A percentile compares a stretch with the other conserved stretches of the same genome.
These are phyloP conservation scores for Paramecium biaurelia DNA, from an alignment of 73 alveolate genomes.

Conservation along the genomic window DNA sequence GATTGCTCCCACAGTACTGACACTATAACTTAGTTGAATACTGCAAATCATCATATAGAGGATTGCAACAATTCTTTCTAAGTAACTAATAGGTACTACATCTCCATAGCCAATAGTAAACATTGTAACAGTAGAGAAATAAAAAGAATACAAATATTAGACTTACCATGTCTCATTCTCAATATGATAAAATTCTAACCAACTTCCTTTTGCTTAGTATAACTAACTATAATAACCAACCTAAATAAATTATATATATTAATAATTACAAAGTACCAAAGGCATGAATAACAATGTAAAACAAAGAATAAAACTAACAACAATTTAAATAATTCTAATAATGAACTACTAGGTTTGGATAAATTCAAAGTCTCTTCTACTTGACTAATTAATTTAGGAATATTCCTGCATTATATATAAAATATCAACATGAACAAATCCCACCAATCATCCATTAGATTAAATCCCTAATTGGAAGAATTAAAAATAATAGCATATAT, in stretches of 20 bases:
- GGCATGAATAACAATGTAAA: not conserved
- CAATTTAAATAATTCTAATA: conserved; percentile 16
- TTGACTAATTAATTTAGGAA: not conserved
- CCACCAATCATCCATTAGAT: not conserved
- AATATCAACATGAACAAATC: not conserved
- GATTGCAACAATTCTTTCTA: conserved; percentile 48
- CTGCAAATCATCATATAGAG: conserved; percentile 54
- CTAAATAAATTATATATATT: not conserved
- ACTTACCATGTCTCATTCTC: not conserved
- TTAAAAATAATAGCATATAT: not conserved
- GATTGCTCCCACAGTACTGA: conserved; percentile 58
- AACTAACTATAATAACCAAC: conserved; percentile 21
- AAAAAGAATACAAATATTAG: conserved; percentile 50
- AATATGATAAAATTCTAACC: not conserved
- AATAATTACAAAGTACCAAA: conserved; percentile 42
- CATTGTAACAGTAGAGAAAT: conserved; percentile 60
- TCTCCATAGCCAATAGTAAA: conserved; percentile 65
- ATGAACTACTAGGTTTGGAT: conserved; percentile 32
- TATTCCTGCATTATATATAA: not conserved
- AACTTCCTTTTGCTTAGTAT: not conserved
- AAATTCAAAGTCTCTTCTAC: conserved; percentile 18
- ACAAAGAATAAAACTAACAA: conserved; percentile 6
- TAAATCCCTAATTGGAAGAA: not conserved
- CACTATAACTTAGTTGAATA: conserved; percentile 24
- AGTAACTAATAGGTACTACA: conserved; percentile 37